A percentile compares a stretch with the other conserved stretches of the same genome.
These are phyloP conservation scores for Cladosporium cucumerinum DNA, from an alignment of 2,329 filamentous ascomycete species.

Conservation along the genomic window DNA sequence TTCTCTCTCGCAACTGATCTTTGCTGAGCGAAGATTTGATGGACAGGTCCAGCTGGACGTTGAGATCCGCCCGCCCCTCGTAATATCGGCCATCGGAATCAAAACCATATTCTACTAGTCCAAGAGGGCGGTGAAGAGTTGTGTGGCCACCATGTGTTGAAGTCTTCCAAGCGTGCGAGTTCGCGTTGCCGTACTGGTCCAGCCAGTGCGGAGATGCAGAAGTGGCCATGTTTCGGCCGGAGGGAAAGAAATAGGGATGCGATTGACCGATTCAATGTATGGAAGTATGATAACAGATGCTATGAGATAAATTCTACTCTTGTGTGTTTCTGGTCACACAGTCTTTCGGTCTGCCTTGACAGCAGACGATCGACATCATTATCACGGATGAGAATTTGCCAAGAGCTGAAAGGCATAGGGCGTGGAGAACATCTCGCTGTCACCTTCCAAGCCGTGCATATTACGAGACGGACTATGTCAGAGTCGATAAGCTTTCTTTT, in stretches of 20 bases:
- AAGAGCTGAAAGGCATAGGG: neutral
- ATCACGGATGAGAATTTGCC: neutral
- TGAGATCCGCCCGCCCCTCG: conserved; percentile 47
- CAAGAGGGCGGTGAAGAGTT: conserved; percentile 38
- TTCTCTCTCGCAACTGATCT: conserved; percentile 34
- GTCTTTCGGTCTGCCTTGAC: neutral
- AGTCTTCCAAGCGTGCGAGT: conserved; percentile 38
- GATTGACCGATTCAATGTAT: neutral
- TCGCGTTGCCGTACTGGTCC: conserved; percentile 27
- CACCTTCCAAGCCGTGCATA: neutral
- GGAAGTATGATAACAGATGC: neutral
- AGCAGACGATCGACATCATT: neutral
- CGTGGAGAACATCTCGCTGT: neutral
- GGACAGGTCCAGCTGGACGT: conserved; percentile 37
- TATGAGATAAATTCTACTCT: neutral
- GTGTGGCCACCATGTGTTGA: conserved; percentile 20
- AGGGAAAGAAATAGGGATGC: neutral
- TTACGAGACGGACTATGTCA: neutral
- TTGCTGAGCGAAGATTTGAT: conserved; percentile 32
- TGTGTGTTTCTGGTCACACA: neutral
- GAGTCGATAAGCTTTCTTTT: neutral
- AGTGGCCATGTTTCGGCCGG: neutral
- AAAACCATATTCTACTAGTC: conserved; percentile 45
- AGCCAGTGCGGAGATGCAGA: conserved; percentile 20
- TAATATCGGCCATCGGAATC: conserved; percentile 44